Evolutionary conservation across 768 basidiomycete genomes (phyloP), one percentile per base, ranked within the genome.

Genomic region (Boletales sp.): DNA sequence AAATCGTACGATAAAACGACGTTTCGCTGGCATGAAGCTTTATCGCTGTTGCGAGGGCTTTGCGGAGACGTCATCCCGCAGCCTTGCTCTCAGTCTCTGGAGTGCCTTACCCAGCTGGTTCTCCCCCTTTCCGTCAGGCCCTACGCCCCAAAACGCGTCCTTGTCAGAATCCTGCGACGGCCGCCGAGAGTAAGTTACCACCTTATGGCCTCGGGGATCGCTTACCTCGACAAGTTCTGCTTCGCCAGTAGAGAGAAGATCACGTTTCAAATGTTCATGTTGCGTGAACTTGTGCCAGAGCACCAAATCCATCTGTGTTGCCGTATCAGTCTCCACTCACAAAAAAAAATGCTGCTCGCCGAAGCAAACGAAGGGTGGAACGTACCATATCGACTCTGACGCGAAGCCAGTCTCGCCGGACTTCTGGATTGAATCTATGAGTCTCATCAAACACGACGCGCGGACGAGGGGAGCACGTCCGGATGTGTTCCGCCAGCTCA

Each of bases 141-240:
- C 73, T 49, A 72, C 53, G 28, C 73, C 74, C 73, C 74, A 76
- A 55, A 74, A 73, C 41, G 68, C 61, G 52, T 75, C 72, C 44
- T 64, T 63, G 59, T 62, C 60, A 2, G 63, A 63, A 46, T 62
- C 57, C 56, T 63, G 48, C 31, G 54, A 56, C 34, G 46, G 50
- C 49, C 37, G 39, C 41, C 53, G 41, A 58, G 50, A 42, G 56
- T 58, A 48, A 58, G 59, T 52, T 50, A 42, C 35, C 30, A n/a
- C 15, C 32, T 33, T 42, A 32, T 44, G 37, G 49, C 14, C 8
- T 21, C 44, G 41, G 18, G 30, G 50, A 57, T 60, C 54, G 44
- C 72, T 68, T 49, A 72, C 67, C 60, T 74, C 69, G 32, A 71
- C 64, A 25, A 74, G 65, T 37, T 71, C 65, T 33, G 71, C 70